phyloP scores from a whole-genome alignment of 2,329 filamentous ascomycete genomes.

The Aureobasidium pullulans region DNA sequence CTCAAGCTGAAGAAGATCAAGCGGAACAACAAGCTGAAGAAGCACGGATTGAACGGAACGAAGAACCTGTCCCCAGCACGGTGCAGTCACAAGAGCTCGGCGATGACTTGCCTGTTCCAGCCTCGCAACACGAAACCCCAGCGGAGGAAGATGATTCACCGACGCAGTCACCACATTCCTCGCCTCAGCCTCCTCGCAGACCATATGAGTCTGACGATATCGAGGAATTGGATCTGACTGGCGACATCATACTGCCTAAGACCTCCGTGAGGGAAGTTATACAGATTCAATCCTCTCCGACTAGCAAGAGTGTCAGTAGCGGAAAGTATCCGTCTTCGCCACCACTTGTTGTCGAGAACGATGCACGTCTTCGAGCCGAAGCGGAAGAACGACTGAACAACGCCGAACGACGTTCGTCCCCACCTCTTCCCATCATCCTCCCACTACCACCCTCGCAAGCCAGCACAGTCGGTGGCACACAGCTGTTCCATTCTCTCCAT shows the following conservation, averaged over 20 bases:
- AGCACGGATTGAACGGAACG: neutral
- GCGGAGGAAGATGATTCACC: neutral
- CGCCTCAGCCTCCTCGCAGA: neutral
- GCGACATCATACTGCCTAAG: neutral
- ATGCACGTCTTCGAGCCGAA: neutral
- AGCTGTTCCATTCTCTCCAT: neutral
- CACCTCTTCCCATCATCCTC: neutral
- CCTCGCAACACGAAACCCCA: neutral
- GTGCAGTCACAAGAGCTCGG: neutral
- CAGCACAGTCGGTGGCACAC: constrained; percentile 9
- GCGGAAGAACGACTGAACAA: neutral
- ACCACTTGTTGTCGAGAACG: constrained; percentile 3
- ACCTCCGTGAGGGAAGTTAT: neutral
- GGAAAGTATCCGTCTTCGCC: constrained; percentile 14
- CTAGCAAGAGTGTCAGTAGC: constrained; percentile 12
- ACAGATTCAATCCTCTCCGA: constrained; percentile 5
- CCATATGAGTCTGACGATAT: neutral
- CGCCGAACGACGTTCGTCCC: neutral
- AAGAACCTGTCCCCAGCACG: neutral
- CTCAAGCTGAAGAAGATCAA: neutral
- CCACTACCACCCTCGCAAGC: constrained; percentile 10
- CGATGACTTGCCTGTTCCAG: neutral
- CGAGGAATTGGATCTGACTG: constrained; percentile 10
- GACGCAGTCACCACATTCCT: neutral
- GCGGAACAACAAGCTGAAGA: neutral